These are phyloP conservation scores for Ogataea wickerhamii DNA, from an alignment of 805 yeast species.

Conservation along the genomic window DNA sequence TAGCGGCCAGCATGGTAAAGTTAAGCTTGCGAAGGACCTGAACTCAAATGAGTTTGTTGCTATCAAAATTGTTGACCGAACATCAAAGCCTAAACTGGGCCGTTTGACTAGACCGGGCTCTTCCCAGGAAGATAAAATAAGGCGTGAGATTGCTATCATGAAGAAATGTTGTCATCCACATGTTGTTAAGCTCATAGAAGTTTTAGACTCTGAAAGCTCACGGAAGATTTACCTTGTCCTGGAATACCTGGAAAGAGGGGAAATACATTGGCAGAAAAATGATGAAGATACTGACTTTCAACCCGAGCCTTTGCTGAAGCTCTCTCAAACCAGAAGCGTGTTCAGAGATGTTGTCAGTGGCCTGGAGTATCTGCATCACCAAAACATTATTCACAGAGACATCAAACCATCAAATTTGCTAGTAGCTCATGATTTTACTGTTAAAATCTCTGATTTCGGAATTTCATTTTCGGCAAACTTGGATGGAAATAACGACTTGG, in stretches of 20 bases:
- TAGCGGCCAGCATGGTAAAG: slow-evolving; percentile 98
- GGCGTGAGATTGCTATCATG: slow-evolving; percentile 89
- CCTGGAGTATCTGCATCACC: slow-evolving; percentile 83
- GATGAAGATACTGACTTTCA: slow-evolving; percentile 23
- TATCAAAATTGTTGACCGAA: slow-evolving; percentile 85
- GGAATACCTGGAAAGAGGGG: slow-evolving; percentile 89
- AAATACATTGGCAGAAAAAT: slow-evolving; percentile 71
- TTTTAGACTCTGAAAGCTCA: slow-evolving; percentile 78
- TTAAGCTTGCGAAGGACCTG: slow-evolving; percentile 79
- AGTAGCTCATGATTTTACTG: slow-evolving; percentile 63
- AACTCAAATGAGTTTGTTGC: slow-evolving; percentile 72
- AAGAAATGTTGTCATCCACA: slow-evolving; percentile 89
- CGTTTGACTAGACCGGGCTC: slow-evolving; percentile 30
- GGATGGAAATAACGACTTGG: slow-evolving; percentile 62
- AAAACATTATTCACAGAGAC: slow-evolving; percentile 91
- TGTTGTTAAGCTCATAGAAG: slow-evolving; percentile 83
- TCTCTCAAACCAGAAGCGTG: slow-evolving; percentile 63
- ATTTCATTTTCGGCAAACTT: slow-evolving; percentile 67
- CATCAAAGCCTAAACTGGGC: slow-evolving; percentile 52
- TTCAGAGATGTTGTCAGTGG: slow-evolving; percentile 85
- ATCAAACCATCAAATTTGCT: slow-evolving; percentile 92
- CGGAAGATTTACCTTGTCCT: slow-evolving; percentile 85
- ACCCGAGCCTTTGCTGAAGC: slow-evolving; percentile 60
- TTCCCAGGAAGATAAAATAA: slow-evolving; percentile 64
- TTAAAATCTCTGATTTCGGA: slow-evolving; percentile 96